A percentile compares a stretch with the other conserved stretches of the same genome.
Evolutionary conservation across 805 yeast genomes (phyloP).

Genomic region (Cyberlindnera saturnus): DNA sequence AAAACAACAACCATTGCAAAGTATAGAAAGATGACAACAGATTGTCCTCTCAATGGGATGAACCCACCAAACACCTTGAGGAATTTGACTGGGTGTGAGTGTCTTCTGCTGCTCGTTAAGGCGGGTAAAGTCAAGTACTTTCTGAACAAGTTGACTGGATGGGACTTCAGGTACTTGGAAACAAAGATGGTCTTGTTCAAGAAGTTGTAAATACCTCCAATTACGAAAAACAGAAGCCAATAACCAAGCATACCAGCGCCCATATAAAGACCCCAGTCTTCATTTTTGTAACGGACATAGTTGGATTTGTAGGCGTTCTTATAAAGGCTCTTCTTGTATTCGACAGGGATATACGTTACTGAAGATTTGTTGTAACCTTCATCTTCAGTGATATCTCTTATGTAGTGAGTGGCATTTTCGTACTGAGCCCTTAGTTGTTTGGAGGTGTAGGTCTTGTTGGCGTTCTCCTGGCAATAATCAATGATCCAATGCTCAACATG

Average conservation of each 20-base stretch:
- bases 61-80: slow-evolving; percentile 15
- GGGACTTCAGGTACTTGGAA: slow-evolving; percentile 10
- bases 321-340: slow-evolving; percentile 24
- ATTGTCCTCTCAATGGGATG: slow-evolving; percentile 20
- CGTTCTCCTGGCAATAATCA: slow-evolving; percentile 20
- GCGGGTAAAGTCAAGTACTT: slow-evolving; percentile 15
- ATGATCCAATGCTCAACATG: slow-evolving; percentile 20
- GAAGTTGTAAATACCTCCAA: slow-evolving; percentile 30
- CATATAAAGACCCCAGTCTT: slow-evolving; percentile 36
- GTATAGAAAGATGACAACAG: slow-evolving; percentile 30
- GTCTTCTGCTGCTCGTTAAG: slow-evolving; percentile 9
- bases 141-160: slow-evolving; percentile 12
- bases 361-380: slow-evolving; percentile 31
- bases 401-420: slow-evolving; percentile 39
- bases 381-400: slow-evolving; percentile 27
- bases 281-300: slow-evolving; percentile 28
- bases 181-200: slow-evolving; percentile 13
- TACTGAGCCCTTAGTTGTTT: slow-evolving; percentile 31
- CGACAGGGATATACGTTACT: slow-evolving; percentile 32
- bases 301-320: slow-evolving; percentile 20
- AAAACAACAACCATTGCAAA: slow-evolving; percentile 17
- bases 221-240: slow-evolving; percentile 40
- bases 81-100: slow-evolving; percentile 13
- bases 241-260: slow-evolving; percentile 43
- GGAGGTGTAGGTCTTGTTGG: slow-evolving; percentile 24